phyloP scores from a whole-genome alignment of 768 basidiomycete species.

The Lanmaoa rubissima region DNA sequence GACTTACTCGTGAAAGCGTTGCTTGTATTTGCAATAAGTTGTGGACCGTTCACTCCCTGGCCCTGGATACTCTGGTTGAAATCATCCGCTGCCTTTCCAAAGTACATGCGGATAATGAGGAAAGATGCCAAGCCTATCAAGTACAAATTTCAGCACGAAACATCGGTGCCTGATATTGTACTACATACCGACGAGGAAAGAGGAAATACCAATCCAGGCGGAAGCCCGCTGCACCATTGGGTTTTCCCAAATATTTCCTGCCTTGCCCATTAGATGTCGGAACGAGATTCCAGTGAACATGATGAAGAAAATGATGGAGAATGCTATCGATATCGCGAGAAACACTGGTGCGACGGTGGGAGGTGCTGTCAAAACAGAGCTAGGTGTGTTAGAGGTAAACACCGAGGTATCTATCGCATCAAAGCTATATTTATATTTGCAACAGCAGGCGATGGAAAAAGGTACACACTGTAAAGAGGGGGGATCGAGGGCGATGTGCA shows the following conservation, averaged over 20 bases:
- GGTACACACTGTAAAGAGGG: conserved; percentile 58
- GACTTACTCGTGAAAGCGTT: conserved; percentile 75
- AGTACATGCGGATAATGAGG: conserved; percentile 76
- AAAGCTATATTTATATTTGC: background rate
- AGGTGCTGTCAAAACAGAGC: conserved; percentile 56
- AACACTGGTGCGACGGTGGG: conserved; percentile 59
- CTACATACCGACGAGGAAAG: conserved; percentile 66
- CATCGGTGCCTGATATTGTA: background rate
- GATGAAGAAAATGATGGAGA: conserved; percentile 62
- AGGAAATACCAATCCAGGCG: conserved; percentile 74
- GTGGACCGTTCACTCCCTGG: conserved; percentile 52
- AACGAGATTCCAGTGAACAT: conserved; percentile 64
- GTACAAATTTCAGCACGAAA: background rate
- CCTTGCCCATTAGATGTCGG: conserved; percentile 59
- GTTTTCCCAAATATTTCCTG: conserved; percentile 49
- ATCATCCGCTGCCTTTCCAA: conserved; percentile 74
- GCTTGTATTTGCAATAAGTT: conserved; percentile 58
- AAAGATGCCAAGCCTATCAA: conserved; percentile 61
- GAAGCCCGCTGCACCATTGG: conserved; percentile 56
- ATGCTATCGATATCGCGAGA: conserved; percentile 57
- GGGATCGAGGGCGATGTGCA: conserved; percentile 57
- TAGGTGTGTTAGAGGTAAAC: conserved; percentile 56
- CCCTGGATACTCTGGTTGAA: conserved; percentile 64
- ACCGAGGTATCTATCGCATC: conserved; percentile 55
- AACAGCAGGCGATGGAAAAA: background rate